Evolutionary conservation across 31 red algal species (phyloP).

Genomic region (Endocladia muricata): DNA sequence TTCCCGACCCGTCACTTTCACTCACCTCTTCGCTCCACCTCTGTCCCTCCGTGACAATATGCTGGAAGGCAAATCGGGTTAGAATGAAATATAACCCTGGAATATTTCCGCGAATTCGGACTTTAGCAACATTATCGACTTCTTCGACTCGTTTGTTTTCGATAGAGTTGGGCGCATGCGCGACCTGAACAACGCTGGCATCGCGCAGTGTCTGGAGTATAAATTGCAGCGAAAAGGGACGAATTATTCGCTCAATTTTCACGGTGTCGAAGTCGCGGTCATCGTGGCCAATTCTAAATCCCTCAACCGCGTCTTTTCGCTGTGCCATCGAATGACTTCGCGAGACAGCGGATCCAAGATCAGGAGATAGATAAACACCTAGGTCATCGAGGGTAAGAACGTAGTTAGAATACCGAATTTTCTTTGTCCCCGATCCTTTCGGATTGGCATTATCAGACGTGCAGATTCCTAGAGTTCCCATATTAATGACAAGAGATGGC

Average conservation of each 20-base stretch:
- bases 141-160: conserved; percentile 4
- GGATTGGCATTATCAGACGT: conserved; percentile 40
- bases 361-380: conserved; percentile 60
- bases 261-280: neutral
- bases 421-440: neutral
- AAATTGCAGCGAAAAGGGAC: conserved; percentile 63
- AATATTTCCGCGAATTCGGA: conserved; percentile 57
- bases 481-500: conserved; percentile 67
- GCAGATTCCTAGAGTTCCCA: conserved; percentile 70
- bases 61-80: conserved; percentile 53
- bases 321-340: neutral
- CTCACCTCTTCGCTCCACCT: conserved; percentile 35
- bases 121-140: conserved; percentile 48
- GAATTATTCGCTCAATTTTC: conserved; percentile 55
- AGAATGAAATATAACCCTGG: conserved; percentile 51
- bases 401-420: conserved; percentile 64
- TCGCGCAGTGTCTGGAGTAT: conserved; percentile 71
- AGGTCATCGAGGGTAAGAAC: conserved; percentile 70
- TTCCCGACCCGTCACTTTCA: neutral
- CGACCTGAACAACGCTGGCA: conserved; percentile 62
- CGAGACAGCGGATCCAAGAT: conserved; percentile 35
- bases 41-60: conserved; percentile 30
- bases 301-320: neutral
- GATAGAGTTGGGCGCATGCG: conserved; percentile 19
- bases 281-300: neutral